phyloP scores from a whole-genome alignment of 208 protist genomes.

The Tetramitus jugosus region DNA sequence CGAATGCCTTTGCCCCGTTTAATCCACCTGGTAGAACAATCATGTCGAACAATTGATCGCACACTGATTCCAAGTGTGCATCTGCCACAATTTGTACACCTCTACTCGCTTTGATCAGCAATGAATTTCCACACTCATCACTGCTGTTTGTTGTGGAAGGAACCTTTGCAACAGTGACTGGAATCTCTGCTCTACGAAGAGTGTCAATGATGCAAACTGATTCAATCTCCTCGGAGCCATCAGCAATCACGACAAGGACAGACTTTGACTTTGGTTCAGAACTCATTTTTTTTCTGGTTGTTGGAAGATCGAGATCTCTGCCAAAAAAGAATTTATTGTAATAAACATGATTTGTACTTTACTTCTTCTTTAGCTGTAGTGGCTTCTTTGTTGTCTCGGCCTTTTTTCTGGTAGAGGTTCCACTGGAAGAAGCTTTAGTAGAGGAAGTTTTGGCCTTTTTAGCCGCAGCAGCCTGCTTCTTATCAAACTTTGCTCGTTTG shows the following conservation, averaged over 20 bases:
- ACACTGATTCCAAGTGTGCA: not conserved
- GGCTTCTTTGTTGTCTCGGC: too few relatives aligned
- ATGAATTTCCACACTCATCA: not conserved
- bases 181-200: conserved; percentile 31
- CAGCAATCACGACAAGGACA: conserved; percentile 36
- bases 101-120: not conserved
- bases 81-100: conserved; percentile 27
- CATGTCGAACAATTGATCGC: conserved; percentile 27
- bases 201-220: conserved; percentile 37
- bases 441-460: too few relatives aligned
- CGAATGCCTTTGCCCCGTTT: conserved; percentile 30
- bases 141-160: too few relatives aligned
- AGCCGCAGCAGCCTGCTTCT: too few relatives aligned
- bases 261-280: not conserved
- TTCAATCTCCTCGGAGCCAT: conserved; percentile 43
- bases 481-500: too few relatives aligned
- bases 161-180: conserved; percentile 35
- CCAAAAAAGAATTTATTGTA: too few relatives aligned
- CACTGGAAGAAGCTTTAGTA: too few relatives aligned
- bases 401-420: too few relatives aligned
- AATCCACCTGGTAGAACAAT: conserved; percentile 38
- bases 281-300: too few relatives aligned
- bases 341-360: too few relatives aligned
- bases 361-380: too few relatives aligned
- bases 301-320: too few relatives aligned